These are phyloP conservation scores for Entomortierella chlamydospora DNA, from an alignment of 192 early-diverging fungal genomes.

Conservation along the genomic window DNA sequence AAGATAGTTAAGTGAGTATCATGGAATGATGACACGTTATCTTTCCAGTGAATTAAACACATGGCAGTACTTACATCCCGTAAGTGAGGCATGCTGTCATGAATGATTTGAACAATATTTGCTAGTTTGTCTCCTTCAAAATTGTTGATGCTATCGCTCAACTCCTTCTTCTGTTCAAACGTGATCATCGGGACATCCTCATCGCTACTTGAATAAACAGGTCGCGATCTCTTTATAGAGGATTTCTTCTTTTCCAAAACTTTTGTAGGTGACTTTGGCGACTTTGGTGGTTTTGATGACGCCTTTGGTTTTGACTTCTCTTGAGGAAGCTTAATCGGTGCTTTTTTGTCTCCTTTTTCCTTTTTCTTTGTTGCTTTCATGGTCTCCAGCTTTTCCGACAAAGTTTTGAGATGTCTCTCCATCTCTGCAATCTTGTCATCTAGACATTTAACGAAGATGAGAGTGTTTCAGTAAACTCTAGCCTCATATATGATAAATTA, in stretches of 20 bases:
- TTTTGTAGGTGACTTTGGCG: slow-evolving; percentile 17
- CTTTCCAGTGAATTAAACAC: no score
- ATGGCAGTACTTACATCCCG: slow-evolving; percentile 62
- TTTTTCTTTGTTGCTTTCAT: slow-evolving; percentile 57
- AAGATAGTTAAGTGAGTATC: background rate
- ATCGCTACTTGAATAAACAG: slow-evolving; percentile 41
- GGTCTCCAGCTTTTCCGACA: slow-evolving; percentile 49
- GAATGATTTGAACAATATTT: slow-evolving; percentile 81
- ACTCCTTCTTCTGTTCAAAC: slow-evolving; percentile 90
- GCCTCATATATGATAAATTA: background rate
- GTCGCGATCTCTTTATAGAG: slow-evolving; percentile 14
- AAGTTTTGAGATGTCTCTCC: slow-evolving; percentile 46
- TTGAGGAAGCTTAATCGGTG: slow-evolving; percentile 8
- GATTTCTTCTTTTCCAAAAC: slow-evolving; percentile 27
- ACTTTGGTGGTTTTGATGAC: slow-evolving; percentile 15
- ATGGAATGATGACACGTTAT: background rate
- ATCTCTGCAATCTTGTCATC: slow-evolving; percentile 55
- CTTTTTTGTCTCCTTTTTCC: slow-evolving; percentile 41
- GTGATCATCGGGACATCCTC: slow-evolving; percentile 70
- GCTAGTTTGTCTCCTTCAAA: slow-evolving; percentile 72
- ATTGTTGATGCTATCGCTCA: slow-evolving; percentile 75
- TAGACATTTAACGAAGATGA: background rate
- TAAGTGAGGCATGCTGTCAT: slow-evolving; percentile 68
- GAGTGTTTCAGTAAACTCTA: background rate
- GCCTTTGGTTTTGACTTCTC: slow-evolving; percentile 36